Evolutionary conservation across 768 basidiomycete species (phyloP).

Genomic region (Pleurotus sapidus): DNA sequence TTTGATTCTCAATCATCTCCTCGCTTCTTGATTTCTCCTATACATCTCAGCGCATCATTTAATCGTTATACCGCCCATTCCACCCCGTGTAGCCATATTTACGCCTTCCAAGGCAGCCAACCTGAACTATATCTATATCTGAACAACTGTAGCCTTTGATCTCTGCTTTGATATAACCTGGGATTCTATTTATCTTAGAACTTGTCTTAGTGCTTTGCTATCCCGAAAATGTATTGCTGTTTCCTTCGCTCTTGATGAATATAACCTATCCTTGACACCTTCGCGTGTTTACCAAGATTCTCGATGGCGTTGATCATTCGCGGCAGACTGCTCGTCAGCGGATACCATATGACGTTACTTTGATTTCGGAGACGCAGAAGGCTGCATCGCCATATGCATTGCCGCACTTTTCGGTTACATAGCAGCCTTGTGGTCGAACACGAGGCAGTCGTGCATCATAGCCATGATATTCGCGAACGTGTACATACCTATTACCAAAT

Average conservation of each 20-base stretch:
- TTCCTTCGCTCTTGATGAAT: neutral
- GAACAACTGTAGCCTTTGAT: conserved; percentile 5
- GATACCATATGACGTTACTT: too few relatives aligned
- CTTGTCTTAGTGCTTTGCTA: neutral
- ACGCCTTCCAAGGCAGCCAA: neutral
- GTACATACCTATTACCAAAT: too few relatives aligned
- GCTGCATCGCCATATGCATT: too few relatives aligned
- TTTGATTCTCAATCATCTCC: neutral
- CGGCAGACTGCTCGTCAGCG: too few relatives aligned
- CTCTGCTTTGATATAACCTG: neutral
- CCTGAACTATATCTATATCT: neutral
- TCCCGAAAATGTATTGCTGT: conserved; percentile 1
- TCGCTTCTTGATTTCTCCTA: neutral
- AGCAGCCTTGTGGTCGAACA: too few relatives aligned
- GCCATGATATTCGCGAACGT: too few relatives aligned
- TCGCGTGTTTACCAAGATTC: too few relatives aligned
- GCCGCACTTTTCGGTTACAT: too few relatives aligned
- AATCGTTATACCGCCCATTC: neutral
- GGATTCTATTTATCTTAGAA: neutral
- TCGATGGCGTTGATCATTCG: too few relatives aligned
- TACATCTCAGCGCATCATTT: neutral
- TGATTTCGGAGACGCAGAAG: too few relatives aligned
- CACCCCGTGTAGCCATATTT: conserved; percentile 4
- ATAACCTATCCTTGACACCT: too few relatives aligned
- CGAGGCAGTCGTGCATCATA: too few relatives aligned